Evolutionary conservation across 257 asterid genomes (phyloP).

Genomic region (Penstemon davidsonii): DNA sequence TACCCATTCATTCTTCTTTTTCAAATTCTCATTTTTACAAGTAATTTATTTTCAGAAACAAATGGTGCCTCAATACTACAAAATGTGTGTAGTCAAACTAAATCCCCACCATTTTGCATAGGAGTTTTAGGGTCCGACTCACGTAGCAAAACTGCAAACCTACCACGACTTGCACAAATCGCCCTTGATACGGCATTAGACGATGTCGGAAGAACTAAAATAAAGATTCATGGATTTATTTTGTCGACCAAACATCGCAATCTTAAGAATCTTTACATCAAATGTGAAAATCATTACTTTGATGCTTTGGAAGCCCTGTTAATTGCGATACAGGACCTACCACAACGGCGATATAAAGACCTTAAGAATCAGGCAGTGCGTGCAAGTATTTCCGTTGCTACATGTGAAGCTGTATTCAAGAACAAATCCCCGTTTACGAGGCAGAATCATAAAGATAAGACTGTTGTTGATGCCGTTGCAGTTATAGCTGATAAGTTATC

Average conservation of each 20-base stretch:
- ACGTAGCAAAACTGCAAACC: constrained; percentile 11
- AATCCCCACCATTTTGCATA: neutral
- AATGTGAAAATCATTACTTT: constrained; percentile 15
- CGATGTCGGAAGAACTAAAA: constrained; percentile 5
- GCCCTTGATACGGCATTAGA: constrained; percentile 10
- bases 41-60: neutral
- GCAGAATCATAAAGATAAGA: constrained; percentile 1
- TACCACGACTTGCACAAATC: constrained; percentile 22
- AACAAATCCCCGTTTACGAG: neutral
- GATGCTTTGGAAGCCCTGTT: constrained; percentile 4
- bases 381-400: neutral
- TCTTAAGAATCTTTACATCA: neutral
- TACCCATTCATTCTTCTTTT: neutral
- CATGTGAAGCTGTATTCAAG: constrained; percentile 19
- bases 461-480: constrained; percentile 25
- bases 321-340: constrained; percentile 11
- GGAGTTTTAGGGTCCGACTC: neutral
- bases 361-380: neutral
- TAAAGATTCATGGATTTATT: neutral
- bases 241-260: neutral
- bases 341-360: neutral
- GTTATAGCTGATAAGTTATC: constrained; percentile 15
- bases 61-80: neutral
- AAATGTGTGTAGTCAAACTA: constrained; percentile 10
- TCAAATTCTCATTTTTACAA: neutral